phyloP scores from a whole-genome alignment of 495 filamentous ascomycete species.

The Penicillium odoratum region DNA sequence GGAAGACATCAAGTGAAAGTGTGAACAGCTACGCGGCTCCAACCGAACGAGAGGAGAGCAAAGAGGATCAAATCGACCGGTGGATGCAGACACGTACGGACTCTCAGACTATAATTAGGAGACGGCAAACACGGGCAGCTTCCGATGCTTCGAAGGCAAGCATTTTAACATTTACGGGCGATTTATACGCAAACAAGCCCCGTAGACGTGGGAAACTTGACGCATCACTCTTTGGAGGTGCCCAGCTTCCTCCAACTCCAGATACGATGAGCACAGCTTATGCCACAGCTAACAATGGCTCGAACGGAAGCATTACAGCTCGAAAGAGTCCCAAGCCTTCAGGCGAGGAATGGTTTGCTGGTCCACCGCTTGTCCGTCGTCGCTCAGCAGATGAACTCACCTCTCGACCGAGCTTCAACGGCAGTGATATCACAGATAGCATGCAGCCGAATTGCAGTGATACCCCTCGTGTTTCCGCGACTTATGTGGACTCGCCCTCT shows the following conservation, averaged over 20 bases:
- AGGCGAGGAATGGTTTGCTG: constrained; percentile 18
- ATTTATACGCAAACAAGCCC: constrained; percentile 24
- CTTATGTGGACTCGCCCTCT: constrained; percentile 27
- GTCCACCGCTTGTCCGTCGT: constrained; percentile 28
- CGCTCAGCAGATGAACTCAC: constrained; percentile 40
- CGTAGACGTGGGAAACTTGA: constrained; percentile 31
- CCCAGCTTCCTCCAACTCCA: constrained; percentile 43
- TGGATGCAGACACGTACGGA: constrained; percentile 33
- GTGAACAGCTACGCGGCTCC: constrained; percentile 21
- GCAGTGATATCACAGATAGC: constrained; percentile 30
- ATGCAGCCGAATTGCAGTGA: constrained; percentile 37
- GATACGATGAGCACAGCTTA: constrained; percentile 49
- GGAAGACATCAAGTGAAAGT: constrained; percentile 20
- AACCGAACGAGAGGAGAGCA: constrained; percentile 18
- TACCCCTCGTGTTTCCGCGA: constrained; percentile 25
- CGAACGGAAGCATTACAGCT: constrained; percentile 35
- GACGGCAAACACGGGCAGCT: constrained; percentile 17
- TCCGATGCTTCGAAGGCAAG: constrained; percentile 22
- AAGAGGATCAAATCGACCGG: constrained; percentile 25
- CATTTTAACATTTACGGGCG: constrained; percentile 19
- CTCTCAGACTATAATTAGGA: constrained; percentile 22
- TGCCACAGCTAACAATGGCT: constrained; percentile 32
- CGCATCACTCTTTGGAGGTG: constrained; percentile 34
- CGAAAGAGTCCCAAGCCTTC: constrained; percentile 25
- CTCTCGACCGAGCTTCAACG: constrained; percentile 29